Conservation (phyloP, 768 basidiomycete species). For the Coprinopsis cinerea region DNA sequence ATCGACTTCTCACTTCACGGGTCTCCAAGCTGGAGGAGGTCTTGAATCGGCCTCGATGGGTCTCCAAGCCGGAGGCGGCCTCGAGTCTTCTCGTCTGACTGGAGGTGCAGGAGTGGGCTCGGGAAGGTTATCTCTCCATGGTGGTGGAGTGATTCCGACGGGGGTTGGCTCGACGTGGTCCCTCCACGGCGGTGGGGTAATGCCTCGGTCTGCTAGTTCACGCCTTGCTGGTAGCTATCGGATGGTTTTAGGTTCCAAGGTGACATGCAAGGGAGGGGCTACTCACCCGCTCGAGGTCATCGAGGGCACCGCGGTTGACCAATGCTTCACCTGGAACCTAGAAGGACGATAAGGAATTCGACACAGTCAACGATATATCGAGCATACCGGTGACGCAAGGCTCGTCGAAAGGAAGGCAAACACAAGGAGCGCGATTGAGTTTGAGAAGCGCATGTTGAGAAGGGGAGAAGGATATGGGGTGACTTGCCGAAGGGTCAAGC, state of each 20-base stretch:
- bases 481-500: background rate
- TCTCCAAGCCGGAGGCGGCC: background rate
- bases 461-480: background rate
- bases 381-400: background rate
- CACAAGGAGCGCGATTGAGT: background rate
- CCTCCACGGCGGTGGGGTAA: background rate
- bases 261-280: background rate
- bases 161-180: background rate
- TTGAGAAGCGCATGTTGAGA: background rate
- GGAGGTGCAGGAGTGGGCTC: background rate
- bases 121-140: background rate
- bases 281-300: background rate
- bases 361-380: background rate
- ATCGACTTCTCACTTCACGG: too few relatives aligned
- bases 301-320: background rate
- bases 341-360: background rate
- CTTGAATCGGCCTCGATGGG: background rate
- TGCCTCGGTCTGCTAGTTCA: background rate
- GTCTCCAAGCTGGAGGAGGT: too few relatives aligned
- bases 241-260: background rate
- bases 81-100: background rate
- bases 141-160: background rate
- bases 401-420: background rate
- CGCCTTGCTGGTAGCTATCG: background rate
- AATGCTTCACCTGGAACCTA: background rate